phyloP scores from a whole-genome alignment of 1,284 basidiomycete genomes.

The Boletus sp. region DNA sequence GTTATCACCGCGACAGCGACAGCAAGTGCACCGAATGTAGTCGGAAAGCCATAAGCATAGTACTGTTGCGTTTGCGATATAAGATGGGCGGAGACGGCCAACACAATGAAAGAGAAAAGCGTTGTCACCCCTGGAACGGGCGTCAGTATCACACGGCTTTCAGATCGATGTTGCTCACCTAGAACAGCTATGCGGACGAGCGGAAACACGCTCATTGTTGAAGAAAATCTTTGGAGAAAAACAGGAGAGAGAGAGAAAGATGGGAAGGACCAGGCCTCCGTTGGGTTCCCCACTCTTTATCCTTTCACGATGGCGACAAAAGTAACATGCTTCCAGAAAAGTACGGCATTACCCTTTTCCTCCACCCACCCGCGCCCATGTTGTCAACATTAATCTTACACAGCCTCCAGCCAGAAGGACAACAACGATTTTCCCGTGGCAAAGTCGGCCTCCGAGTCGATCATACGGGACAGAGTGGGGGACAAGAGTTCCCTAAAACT shows the following conservation, averaged over 20 bases:
- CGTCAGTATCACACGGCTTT: constrained; percentile 10
- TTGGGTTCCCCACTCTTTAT: constrained; percentile 14
- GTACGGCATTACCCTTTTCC: constrained; percentile 1
- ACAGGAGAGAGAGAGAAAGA: neutral
- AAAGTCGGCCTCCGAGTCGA: neutral
- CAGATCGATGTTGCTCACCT: constrained; percentile 20
- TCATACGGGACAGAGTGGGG: too few species aligned
- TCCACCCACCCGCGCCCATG: neutral
- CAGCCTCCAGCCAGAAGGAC: neutral
- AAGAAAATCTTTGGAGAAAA: neutral
- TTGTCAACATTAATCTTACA: constrained; percentile 1
- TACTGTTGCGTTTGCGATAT: constrained; percentile 32
- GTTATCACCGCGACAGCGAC: constrained; percentile 49
- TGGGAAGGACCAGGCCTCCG: neutral
- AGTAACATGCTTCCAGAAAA: neutral
- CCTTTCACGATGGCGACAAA: neutral
- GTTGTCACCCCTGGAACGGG: constrained; percentile 23
- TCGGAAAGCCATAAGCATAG: constrained; percentile 23
- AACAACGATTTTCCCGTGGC: too few species aligned
- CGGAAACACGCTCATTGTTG: constrained; percentile 26
- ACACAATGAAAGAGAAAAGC: constrained; percentile 42
- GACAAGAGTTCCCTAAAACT: too few species aligned
- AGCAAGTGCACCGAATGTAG: constrained; percentile 44
- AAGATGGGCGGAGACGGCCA: constrained; percentile 42
- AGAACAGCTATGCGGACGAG: constrained; percentile 30